phyloP scores from a whole-genome alignment of 805 yeast species.

The Phaffomyces opuntiae region DNA sequence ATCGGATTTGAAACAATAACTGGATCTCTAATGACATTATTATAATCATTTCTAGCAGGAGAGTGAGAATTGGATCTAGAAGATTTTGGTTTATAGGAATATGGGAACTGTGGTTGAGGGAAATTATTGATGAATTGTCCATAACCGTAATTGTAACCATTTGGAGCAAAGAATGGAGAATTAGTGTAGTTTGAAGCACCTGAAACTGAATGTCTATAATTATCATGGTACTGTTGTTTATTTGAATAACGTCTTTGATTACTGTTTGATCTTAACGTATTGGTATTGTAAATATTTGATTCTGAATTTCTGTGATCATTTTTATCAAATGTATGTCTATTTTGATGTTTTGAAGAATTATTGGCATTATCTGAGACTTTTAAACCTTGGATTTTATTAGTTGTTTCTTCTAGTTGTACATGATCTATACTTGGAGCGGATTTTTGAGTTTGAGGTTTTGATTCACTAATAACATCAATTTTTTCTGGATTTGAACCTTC shows the following conservation, averaged over 20 bases:
- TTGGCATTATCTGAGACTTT: background rate
- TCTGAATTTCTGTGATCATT: slow-evolving; percentile 1
- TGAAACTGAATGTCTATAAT: slow-evolving; percentile 16
- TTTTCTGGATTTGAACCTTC: background rate
- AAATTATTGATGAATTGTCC: slow-evolving; percentile 2
- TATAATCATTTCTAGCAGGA: slow-evolving; percentile 11
- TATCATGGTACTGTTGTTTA: slow-evolving; percentile 6
- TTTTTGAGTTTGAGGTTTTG: background rate
- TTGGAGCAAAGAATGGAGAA: slow-evolving; percentile 11
- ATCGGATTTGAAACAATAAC: background rate
- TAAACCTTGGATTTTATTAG: background rate
- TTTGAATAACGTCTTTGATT: slow-evolving; percentile 5
- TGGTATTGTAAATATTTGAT: background rate
- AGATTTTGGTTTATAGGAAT: slow-evolving; percentile 4
- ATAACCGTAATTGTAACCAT: slow-evolving; percentile 11
- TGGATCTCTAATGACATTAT: background rate
- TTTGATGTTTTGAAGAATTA: background rate
- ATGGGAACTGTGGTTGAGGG: slow-evolving; percentile 3
- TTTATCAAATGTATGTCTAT: background rate
- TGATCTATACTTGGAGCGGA: background rate
- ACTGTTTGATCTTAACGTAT: slow-evolving; percentile 1
- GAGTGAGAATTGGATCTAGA: slow-evolving; percentile 18
- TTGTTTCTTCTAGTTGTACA: background rate
- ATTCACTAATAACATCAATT: background rate
- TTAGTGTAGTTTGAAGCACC: slow-evolving; percentile 4